Percentiles rank a stretch among this genome's conserved stretches.
Evolutionary conservation across 1,284 basidiomycete genomes (phyloP).

Genomic region (Dichomitus squalens): DNA sequence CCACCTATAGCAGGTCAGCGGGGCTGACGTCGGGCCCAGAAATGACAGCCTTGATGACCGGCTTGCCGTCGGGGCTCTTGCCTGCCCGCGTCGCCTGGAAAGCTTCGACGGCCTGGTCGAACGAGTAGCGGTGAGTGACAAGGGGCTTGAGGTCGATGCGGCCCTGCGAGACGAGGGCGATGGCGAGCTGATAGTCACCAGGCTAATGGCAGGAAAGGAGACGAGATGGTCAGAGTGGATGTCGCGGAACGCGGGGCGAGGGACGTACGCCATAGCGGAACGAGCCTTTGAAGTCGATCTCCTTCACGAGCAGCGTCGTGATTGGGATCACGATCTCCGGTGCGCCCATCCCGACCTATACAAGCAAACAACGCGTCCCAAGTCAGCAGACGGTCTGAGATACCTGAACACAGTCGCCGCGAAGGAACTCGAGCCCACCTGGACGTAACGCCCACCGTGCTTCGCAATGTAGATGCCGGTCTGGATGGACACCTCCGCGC

Average conservation of each 20-base stretch:
- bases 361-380: not conserved
- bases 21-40: conserved; percentile 66
- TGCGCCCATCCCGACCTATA: conserved; percentile 75
- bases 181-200: conserved; percentile 85
- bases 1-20: conserved; percentile 24
- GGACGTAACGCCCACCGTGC: conserved; percentile 73
- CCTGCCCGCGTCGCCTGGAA: conserved; percentile 82
- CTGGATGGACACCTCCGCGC: conserved; percentile 86
- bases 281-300: conserved; percentile 81
- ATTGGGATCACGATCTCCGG: conserved; percentile 66
- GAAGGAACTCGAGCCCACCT: conserved; percentile 42
- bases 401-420: not conserved
- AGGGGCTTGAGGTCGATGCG: conserved; percentile 87
- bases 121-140: conserved; percentile 85
- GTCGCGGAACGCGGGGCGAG: not conserved
- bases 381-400: not conserved
- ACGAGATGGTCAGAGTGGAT: not conserved
- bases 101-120: conserved; percentile 76
- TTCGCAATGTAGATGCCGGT: conserved; percentile 79
- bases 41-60: conserved; percentile 77
- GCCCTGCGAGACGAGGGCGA: conserved; percentile 78
- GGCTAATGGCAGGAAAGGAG: conserved; percentile 45
- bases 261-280: conserved; percentile 82
- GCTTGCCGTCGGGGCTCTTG: conserved; percentile 76
- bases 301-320: conserved; percentile 68